A percentile compares a stretch with the other conserved stretches of the same genome.
phyloP scores from a whole-genome alignment of 495 filamentous ascomycete species.

The Filosporella fistucella region DNA sequence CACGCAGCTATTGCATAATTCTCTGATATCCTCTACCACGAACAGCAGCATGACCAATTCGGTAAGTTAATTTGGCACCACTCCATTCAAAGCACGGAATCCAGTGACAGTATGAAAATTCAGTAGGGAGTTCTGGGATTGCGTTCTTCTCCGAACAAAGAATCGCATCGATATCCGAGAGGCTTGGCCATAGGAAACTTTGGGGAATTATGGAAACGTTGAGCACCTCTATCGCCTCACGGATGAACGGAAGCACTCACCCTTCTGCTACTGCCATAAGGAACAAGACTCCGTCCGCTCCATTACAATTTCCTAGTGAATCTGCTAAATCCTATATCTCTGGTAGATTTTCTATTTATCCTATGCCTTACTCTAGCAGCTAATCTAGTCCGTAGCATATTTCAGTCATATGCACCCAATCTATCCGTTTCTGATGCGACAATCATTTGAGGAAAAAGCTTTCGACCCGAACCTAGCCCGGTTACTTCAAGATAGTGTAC shows the following conservation, averaged over 20 bases:
- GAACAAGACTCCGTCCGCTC: neutral
- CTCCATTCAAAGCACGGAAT: neutral
- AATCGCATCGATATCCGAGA: slow-evolving; percentile 28
- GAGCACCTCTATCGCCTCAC: slow-evolving; percentile 17
- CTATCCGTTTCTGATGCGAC: slow-evolving; percentile 31
- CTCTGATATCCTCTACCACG: no score
- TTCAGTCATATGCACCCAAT: slow-evolving; percentile 32
- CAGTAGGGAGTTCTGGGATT: slow-evolving; percentile 21
- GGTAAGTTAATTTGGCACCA: no score
- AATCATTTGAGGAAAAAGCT: slow-evolving; percentile 26
- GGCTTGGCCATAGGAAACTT: slow-evolving; percentile 27
- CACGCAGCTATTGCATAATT: neutral
- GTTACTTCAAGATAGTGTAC: slow-evolving; percentile 1
- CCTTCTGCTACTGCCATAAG: neutral
- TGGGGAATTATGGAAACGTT: slow-evolving; percentile 25
- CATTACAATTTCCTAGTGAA: neutral
- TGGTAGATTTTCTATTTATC: slow-evolving; percentile 2
- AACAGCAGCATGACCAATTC: neutral
- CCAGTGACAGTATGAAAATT: neutral
- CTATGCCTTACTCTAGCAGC: neutral
- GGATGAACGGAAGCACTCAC: slow-evolving; percentile 9
- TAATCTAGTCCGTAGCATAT: slow-evolving; percentile 25
- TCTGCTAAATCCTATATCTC: slow-evolving; percentile 2
- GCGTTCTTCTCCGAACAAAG: slow-evolving; percentile 34
- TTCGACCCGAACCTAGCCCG: slow-evolving; percentile 8